A percentile compares a stretch with the other conserved stretches of the same genome.
phyloP scores from a whole-genome alignment of 78 protist species.

The Blattamonas nauphoetae region DNA sequence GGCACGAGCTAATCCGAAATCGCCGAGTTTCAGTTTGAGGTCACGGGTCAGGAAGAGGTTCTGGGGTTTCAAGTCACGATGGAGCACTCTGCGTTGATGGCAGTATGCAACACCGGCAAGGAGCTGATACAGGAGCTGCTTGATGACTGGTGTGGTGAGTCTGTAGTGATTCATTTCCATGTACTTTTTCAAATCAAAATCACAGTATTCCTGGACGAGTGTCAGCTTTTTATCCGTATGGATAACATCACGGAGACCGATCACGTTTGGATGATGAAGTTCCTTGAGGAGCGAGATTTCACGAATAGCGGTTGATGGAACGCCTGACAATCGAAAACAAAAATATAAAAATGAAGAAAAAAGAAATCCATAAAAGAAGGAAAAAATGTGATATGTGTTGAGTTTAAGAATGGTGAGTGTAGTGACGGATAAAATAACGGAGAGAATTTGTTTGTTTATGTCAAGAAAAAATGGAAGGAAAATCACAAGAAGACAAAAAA shows the following conservation, averaged over 20 bases:
- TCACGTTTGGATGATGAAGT: slow-evolving; percentile 80
- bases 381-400: too few species aligned
- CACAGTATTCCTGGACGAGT: slow-evolving; percentile 91
- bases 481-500: not conserved
- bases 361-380: too few species aligned
- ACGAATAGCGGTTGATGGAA: slow-evolving; percentile 93
- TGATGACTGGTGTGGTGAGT: slow-evolving; percentile 14
- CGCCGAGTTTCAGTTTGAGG: slow-evolving; percentile 89
- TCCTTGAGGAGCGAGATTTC: slow-evolving; percentile 89
- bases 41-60: slow-evolving; percentile 75
- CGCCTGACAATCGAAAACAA: slow-evolving; percentile 50
- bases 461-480: too few species aligned
- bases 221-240: slow-evolving; percentile 79
- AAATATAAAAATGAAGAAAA: not conserved
- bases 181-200: slow-evolving; percentile 83
- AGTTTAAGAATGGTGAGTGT: too few species aligned
- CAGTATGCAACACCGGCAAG: slow-evolving; percentile 88
- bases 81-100: slow-evolving; percentile 87
- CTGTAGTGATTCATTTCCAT: slow-evolving; percentile 41
- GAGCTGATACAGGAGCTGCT: slow-evolving; percentile 75
- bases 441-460: too few species aligned
- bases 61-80: slow-evolving; percentile 97
- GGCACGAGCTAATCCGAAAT: slow-evolving; percentile 94
- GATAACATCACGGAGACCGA: slow-evolving; percentile 79
- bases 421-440: too few species aligned